Evolutionary conservation across 495 filamentous ascomycete genomes (phyloP), one percentile per base, ranked within the genome.

Genomic region (Pseudotulostoma volvatum): DNA sequence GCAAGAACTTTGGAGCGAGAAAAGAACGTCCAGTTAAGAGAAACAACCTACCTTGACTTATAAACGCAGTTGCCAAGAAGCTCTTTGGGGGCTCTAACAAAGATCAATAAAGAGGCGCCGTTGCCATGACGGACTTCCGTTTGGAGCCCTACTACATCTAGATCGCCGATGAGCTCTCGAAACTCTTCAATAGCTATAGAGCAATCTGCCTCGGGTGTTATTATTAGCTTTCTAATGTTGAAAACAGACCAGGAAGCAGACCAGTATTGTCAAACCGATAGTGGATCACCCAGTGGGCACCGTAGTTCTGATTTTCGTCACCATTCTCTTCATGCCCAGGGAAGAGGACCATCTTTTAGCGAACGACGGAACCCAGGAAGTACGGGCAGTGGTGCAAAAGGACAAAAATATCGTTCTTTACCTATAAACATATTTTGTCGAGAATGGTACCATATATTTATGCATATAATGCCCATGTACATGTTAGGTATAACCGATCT

Each of bases 61-160:
- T 83, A 79, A 36, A 82, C 65, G 44, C 80, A 49, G 14, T 53
- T 56, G 18, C 59, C 61, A 1, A 66, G 42, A 8, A 57, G 52
- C 11, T 58, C 55, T n/a, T 59, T 46, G 9, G 61, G 60, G 4
- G 87, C 73, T 46, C 77, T 77, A 47, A 82, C 65, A 56, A 87
- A 95, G 31, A 97, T 65, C 32, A 97, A 59, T 9, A 94, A 57
- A 2, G 84, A 81, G 31, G 71, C 62, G 1, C 76, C 73, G 42
- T 79, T 70, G 25, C 88, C 88, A 46, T 75, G 76, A 40, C 90
- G 77, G 16, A 93, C 86, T 53, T 94, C 88, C 13, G 80, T 79
- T 2, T 77, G 71, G 34, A 95, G 70, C 14, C 88, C 86, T 36
- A 83, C 81, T 40, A 64, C 60, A 16, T 74, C 70, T 36, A 97